Evolutionary conservation across 768 basidiomycete genomes (phyloP).

Genomic region (Podaxis sp.): DNA sequence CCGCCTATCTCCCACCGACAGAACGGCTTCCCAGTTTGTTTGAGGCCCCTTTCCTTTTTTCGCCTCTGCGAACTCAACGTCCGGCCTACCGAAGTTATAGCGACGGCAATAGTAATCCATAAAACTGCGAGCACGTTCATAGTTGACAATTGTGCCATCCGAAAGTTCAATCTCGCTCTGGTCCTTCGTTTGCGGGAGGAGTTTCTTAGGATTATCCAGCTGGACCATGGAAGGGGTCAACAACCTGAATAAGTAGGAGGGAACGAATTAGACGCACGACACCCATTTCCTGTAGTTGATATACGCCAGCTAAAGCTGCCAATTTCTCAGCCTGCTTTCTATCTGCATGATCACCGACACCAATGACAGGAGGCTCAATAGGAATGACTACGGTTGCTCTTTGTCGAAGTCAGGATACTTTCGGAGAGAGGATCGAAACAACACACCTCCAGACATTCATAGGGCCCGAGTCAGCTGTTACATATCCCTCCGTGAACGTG

Average conservation of each 20-base stretch:
- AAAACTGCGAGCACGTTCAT: conserved; percentile 79
- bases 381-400: conserved; percentile 40
- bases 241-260: neutral
- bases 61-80: conserved; percentile 51
- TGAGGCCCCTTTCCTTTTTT: conserved; percentile 21
- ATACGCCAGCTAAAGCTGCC: conserved; percentile 72
- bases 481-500: conserved; percentile 28
- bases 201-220: conserved; percentile 38
- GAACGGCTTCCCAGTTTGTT: conserved; percentile 65
- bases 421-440: neutral
- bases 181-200: conserved; percentile 22
- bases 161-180: conserved; percentile 39
- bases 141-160: conserved; percentile 61
- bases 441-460: conserved; percentile 45
- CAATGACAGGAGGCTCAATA: conserved; percentile 44
- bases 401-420: neutral
- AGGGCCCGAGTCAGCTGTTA: conserved; percentile 20
- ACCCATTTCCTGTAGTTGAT: conserved; percentile 63
- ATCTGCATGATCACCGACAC: conserved; percentile 56
- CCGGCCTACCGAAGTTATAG: conserved; percentile 72
- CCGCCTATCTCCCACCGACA: conserved; percentile 72
- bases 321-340: conserved; percentile 70
- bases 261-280: conserved; percentile 48
- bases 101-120: conserved; percentile 94
- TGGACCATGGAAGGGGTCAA: conserved; percentile 16